phyloP scores from a whole-genome alignment of 768 basidiomycete species.

The Lactifluus pinguis region DNA sequence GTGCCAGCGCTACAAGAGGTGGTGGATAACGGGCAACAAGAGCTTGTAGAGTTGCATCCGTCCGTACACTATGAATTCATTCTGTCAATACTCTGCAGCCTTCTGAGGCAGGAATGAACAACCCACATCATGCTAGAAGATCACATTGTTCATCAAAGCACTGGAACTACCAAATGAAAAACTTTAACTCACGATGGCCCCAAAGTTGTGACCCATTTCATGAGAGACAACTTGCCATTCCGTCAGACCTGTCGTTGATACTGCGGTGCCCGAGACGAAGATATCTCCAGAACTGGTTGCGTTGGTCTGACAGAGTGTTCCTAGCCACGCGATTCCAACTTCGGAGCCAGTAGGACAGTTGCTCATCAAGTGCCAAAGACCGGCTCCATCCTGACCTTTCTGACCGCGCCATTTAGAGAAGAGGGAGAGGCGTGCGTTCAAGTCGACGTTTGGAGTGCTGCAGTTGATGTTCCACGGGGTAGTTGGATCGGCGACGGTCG shows the following conservation, averaged over 20 bases:
- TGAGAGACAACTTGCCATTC: slow-evolving; percentile 83
- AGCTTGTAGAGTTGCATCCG: slow-evolving; percentile 40
- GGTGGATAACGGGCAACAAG: slow-evolving; percentile 63
- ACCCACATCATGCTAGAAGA: slow-evolving; percentile 42
- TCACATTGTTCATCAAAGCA: slow-evolving; percentile 1
- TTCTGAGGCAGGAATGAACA: slow-evolving; percentile 15
- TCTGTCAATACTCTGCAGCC: background rate
- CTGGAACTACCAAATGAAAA: background rate
- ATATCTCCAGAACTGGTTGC: slow-evolving; percentile 38
- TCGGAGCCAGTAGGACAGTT: slow-evolving; percentile 74
- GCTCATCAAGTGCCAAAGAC: slow-evolving; percentile 86
- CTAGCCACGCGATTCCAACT: slow-evolving; percentile 85
- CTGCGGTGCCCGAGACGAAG: slow-evolving; percentile 70
- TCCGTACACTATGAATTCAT: slow-evolving; percentile 43
- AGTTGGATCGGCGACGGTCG: slow-evolving; percentile 39
- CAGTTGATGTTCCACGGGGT: slow-evolving; percentile 76
- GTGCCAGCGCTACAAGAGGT: slow-evolving; percentile 54
- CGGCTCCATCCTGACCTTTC: slow-evolving; percentile 63
- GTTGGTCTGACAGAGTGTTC: slow-evolving; percentile 56
- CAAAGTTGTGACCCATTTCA: slow-evolving; percentile 84
- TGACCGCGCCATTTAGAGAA: slow-evolving; percentile 79
- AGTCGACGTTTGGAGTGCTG: slow-evolving; percentile 32
- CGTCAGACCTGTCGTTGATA: slow-evolving; percentile 64
- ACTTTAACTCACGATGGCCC: slow-evolving; percentile 59
- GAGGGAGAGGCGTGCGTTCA: slow-evolving; percentile 64